phyloP scores from a whole-genome alignment of 2,329 filamentous ascomycete genomes.

The Diaporthe australafricana region DNA sequence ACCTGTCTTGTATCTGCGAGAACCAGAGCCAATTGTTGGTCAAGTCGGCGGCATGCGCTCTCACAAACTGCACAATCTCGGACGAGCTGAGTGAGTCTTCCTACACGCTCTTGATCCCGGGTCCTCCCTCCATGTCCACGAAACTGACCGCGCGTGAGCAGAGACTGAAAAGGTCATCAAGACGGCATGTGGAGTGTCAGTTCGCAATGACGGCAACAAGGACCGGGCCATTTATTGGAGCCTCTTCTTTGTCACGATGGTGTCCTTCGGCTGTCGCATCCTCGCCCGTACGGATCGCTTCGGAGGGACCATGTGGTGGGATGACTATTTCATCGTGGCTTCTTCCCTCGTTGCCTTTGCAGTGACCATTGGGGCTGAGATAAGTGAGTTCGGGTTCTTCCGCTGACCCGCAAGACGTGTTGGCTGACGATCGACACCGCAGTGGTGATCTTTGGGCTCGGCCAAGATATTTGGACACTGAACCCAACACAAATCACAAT shows the following conservation, averaged over 20 bases:
- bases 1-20: constrained; percentile 33
- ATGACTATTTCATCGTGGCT: constrained; percentile 42
- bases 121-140: background rate
- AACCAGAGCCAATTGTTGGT: background rate
- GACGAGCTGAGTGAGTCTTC: constrained; percentile 31
- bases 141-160: constrained; percentile 4
- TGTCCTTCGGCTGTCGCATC: constrained; percentile 38
- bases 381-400: constrained; percentile 33
- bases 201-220: constrained; percentile 32
- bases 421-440: background rate
- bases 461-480: constrained; percentile 40
- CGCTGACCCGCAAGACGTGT: background rate
- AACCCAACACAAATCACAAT: constrained; percentile 38
- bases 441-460: constrained; percentile 41
- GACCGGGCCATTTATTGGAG: constrained; percentile 38
- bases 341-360: constrained; percentile 40
- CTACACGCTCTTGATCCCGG: background rate
- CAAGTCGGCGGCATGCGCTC: background rate
- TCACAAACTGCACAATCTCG: constrained; percentile 6
- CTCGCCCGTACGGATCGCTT: constrained; percentile 37
- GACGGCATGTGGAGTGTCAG: constrained; percentile 30
- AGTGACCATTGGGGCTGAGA: constrained; percentile 39
- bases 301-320: constrained; percentile 40
- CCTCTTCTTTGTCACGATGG: constrained; percentile 36
- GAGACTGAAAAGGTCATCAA: constrained; percentile 36